Percentiles rank a stretch among this genome's conserved stretches.
Evolutionary conservation across 169 alveolate genomes (phyloP).

Genomic region (Perkinsus chesapeaki): DNA sequence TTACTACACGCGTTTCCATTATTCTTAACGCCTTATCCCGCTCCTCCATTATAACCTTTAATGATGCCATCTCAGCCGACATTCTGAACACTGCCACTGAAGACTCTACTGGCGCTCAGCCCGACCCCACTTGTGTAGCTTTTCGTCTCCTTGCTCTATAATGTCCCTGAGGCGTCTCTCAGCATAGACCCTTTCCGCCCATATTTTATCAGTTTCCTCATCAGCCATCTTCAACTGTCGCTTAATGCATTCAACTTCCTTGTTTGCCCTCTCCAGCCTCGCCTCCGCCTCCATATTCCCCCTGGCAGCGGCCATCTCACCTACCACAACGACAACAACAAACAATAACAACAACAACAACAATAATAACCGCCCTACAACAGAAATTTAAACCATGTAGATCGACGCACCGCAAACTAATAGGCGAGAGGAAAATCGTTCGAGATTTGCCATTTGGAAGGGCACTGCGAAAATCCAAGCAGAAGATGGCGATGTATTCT

Average conservation of each 20-base stretch:
- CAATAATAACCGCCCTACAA: too few relatives aligned
- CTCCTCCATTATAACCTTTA: neutral
- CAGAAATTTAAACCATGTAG: too few relatives aligned
- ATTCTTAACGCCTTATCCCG: neutral
- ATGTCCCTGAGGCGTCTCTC: neutral
- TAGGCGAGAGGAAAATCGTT: too few relatives aligned
- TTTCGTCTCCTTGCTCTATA: neutral
- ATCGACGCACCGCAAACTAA: too few relatives aligned
- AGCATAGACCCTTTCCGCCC: neutral
- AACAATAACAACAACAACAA: neutral
- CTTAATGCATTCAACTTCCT: neutral
- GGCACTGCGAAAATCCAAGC: too few relatives aligned
- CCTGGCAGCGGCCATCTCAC: neutral
- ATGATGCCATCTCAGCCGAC: neutral
- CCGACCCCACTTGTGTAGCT: neutral
- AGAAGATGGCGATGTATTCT: too few relatives aligned
- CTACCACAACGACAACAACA: neutral
- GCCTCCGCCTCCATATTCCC: neutral
- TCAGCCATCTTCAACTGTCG: neutral
- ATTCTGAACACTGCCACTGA: neutral
- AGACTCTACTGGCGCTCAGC: neutral
- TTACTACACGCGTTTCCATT: neutral
- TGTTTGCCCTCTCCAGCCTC: neutral
- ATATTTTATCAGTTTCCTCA: neutral
- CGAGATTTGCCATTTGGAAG: too few relatives aligned